phyloP scores from a whole-genome alignment of 2,329 filamentous ascomycete genomes.

The Cladosporium sp. region DNA sequence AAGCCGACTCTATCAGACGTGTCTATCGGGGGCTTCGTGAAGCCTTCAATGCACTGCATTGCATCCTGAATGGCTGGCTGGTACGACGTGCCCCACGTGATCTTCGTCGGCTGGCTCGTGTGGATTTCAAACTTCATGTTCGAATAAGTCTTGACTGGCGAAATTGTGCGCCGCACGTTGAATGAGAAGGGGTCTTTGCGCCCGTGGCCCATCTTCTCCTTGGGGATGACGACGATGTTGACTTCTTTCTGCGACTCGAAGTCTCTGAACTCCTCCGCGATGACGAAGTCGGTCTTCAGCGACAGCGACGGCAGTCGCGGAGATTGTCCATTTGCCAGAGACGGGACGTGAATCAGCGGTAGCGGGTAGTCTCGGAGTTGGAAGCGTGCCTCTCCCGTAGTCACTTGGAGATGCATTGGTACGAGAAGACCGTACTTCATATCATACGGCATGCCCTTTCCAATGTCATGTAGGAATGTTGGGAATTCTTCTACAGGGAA shows the following conservation, averaged over 20 bases:
- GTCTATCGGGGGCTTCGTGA: constrained; percentile 93
- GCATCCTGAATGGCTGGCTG: constrained; percentile 98
- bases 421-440: constrained; percentile 88
- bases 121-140: constrained; percentile 91
- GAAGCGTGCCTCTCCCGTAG: constrained; percentile 86
- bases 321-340: constrained; percentile 74
- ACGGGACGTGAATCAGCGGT: constrained; percentile 84
- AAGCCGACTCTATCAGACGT: constrained; percentile 92
- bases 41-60: constrained; percentile 99
- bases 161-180: constrained; percentile 84
- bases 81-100: constrained; percentile 97
- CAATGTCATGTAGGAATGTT: constrained; percentile 78
- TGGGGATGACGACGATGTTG: constrained; percentile 78
- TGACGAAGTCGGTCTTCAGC: constrained; percentile 85
- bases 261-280: constrained; percentile 88
- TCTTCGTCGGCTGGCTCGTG: constrained; percentile 82
- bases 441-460: constrained; percentile 93
- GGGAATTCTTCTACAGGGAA: constrained; percentile 81
- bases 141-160: constrained; percentile 94
- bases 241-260: constrained; percentile 75
- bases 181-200: constrained; percentile 69
- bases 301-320: constrained; percentile 76
- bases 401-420: constrained; percentile 83
- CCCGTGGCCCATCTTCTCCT: constrained; percentile 54
- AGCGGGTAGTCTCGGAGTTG: constrained; percentile 89